Evolutionary conservation across 1,139 yeast species (phyloP).

Genomic region (Candida sanyaensis): DNA sequence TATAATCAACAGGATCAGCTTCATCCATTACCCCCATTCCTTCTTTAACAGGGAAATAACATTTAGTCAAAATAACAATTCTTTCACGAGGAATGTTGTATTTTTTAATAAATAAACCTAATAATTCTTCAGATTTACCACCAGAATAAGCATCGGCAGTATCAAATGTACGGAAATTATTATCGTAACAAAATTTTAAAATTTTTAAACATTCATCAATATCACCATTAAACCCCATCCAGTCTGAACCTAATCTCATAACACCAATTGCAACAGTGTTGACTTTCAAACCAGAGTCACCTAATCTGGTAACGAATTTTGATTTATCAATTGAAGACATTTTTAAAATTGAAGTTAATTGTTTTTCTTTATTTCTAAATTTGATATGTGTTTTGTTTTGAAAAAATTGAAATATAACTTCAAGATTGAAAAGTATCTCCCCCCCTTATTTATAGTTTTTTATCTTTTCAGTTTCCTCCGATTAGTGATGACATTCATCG

Average conservation of each 20-base stretch:
- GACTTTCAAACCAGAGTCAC: conserved; percentile 5
- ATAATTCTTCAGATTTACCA: conserved; percentile 22
- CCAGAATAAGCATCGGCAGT: conserved; percentile 30
- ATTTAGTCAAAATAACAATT: conserved; percentile 43
- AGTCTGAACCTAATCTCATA: conserved; percentile 7
- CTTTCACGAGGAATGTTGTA: conserved; percentile 23
- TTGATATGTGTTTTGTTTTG: no score
- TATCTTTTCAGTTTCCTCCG: no score
- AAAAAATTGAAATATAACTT: no score
- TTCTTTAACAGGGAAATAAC: conserved; percentile 17
- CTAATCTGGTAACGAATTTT: conserved; percentile 5
- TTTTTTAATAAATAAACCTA: conserved; percentile 22
- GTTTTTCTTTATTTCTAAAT: not conserved
- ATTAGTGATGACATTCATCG: no score
- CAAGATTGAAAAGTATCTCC: no score
- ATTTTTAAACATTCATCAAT: conserved; percentile 23
- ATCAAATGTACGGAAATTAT: conserved; percentile 48
- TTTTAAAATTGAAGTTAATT: not conserved
- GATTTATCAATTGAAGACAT: conserved; percentile 4
- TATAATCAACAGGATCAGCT: conserved; percentile 17
- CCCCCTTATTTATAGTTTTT: no score
- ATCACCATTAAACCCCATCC: conserved; percentile 7
- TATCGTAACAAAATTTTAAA: conserved; percentile 48
- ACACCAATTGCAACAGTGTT: conserved; percentile 7
- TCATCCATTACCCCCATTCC: conserved; percentile 10